A percentile compares a stretch with the other conserved stretches of the same genome.
These are phyloP conservation scores for Phytopythium oedochilum DNA, from an alignment of 352 stramenopile genomes.

Conservation along the genomic window DNA sequence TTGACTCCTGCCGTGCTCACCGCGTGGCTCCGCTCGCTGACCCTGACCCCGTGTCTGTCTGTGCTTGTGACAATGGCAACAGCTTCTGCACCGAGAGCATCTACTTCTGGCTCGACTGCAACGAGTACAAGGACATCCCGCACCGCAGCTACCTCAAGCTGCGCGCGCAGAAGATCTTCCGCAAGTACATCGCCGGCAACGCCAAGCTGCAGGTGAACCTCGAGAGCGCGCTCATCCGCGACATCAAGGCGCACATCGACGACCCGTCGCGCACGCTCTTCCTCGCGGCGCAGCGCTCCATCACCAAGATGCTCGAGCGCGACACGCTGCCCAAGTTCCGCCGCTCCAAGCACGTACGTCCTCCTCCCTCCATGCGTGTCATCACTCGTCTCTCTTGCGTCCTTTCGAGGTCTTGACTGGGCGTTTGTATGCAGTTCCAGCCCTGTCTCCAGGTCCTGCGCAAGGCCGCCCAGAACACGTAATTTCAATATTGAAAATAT, in stretches of 20 bases:
- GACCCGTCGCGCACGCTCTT: conserved; percentile 58
- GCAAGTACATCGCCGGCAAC: conserved; percentile 65
- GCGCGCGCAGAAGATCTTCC: conserved; percentile 74
- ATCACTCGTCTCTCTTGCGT: not conserved
- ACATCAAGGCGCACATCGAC: conserved; percentile 53
- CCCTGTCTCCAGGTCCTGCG: conserved; percentile 34
- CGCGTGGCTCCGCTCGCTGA: too few relatives aligned
- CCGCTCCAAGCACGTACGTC: conserved; percentile 55
- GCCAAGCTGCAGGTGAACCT: conserved; percentile 72
- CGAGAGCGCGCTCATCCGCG: conserved; percentile 45
- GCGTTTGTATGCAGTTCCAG: conserved; percentile 21
- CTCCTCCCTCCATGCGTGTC: not conserved
- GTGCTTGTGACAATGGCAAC: not conserved
- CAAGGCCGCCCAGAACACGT: conserved; percentile 8
- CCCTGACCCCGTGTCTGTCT: not conserved
- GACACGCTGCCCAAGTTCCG: conserved; percentile 73
- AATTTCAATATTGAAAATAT: not conserved
- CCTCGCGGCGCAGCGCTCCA: conserved; percentile 46
- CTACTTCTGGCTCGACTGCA: conserved; percentile 84
- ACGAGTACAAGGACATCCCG: conserved; percentile 76
- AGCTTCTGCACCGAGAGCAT: conserved; percentile 80
- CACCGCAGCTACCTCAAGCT: conserved; percentile 71
- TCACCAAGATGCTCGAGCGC: conserved; percentile 74
- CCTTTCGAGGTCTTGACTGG: not conserved
- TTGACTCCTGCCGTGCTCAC: not conserved